Percentiles rank a stretch among this genome's conserved stretches.
phyloP scores from a whole-genome alignment of 2,329 filamentous ascomycete genomes.

The Echinosphaeria canescens region DNA sequence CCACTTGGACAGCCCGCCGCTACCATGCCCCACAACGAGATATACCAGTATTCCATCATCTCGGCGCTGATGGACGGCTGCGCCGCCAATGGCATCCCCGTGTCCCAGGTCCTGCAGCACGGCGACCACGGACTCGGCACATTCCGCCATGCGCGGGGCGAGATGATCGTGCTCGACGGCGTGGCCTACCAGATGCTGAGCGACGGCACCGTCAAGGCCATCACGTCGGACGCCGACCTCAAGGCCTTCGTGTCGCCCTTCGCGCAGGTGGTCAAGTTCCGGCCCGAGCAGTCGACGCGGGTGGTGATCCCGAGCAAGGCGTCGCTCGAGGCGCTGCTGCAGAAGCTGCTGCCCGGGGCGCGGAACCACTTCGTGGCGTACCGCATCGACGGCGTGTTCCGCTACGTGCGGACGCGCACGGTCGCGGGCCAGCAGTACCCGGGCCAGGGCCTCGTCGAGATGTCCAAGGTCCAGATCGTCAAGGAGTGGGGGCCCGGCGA shows the following conservation, averaged over 20 bases:
- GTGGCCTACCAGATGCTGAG: conserved; percentile 13
- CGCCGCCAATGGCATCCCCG: conserved; percentile 10
- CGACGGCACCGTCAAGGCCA: conserved; percentile 9
- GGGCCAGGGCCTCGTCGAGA: conserved; percentile 9
- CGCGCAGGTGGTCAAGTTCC: conserved; percentile 12
- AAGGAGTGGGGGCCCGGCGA: conserved; percentile 8
- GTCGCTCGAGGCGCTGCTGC: conserved; percentile 8
- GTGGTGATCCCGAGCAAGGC: conserved; percentile 9
- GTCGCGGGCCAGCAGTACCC: conserved; percentile 10
- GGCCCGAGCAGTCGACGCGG: conserved; percentile 5
- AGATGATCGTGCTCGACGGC: conserved; percentile 13
- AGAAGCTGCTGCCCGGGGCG: conserved; percentile 5
- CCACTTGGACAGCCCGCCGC: not conserved
- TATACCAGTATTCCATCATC: conserved; percentile 13
- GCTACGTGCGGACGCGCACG: conserved; percentile 10
- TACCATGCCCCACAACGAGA: conserved; percentile 11
- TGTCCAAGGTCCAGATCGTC: conserved; percentile 9
- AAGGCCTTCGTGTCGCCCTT: conserved; percentile 11
- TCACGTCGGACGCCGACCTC: conserved; percentile 6
- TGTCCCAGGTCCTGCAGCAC: conserved; percentile 9
- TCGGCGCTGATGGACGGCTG: conserved; percentile 14
- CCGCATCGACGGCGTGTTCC: conserved; percentile 10
- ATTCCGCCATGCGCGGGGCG: conserved; percentile 12
- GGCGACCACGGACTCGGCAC: conserved; percentile 14
- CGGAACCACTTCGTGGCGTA: conserved; percentile 11